Evolutionary conservation across 1,139 yeast species (phyloP), one percentile per base, ranked within the genome.

Genomic region (Geotrichum bryndzae): DNA sequence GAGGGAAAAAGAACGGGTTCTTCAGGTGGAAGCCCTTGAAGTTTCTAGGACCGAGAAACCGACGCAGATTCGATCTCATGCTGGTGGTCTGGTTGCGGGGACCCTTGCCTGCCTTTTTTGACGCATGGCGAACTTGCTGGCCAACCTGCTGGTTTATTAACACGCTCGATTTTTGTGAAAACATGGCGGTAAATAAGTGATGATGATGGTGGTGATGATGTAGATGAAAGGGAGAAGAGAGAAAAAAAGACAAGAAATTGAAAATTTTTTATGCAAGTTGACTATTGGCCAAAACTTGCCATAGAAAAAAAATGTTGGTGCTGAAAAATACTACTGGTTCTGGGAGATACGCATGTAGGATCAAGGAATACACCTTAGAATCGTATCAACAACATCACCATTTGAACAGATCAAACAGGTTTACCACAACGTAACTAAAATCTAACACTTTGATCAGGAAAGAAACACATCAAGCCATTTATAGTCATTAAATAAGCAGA

Each of bases 1-100:
- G 87, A 15, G 95, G 87, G 67, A 82, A 80, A 69, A 82, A 86
- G 75, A 89, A 88, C 72, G 86, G 89, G 79, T 91, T 92, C 70
- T 84, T 77, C 67, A 80, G 79, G 76, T 90, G 89, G 68, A 90
- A 92, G 38, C 97, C 97, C 71, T 88, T 85, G 73, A 84, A 82
- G 74, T 90, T 90, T 72, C 80, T 83, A 48, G 96, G 96, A 2
- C 98, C 98, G 63, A 90, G 78, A 76, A 89, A 89, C 58, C 66
- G 59, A 5, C 65, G 77, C 79, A 68, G 78, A 79, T 76, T 82
- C 69, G 64, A 79, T 75, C 69, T 79, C 69, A 59, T 70, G 65
- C 68, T 75, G 35, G 67, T 65, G 53, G 64, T 60, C 54, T 66
- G 64, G 48, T 63, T 63, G 57, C 63, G 62, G 4, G 55, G 46